A percentile compares a stretch with the other conserved stretches of the same genome.
phyloP scores from a whole-genome alignment of 2,329 filamentous ascomycete species.

The Colletotrichum spinosum region DNA sequence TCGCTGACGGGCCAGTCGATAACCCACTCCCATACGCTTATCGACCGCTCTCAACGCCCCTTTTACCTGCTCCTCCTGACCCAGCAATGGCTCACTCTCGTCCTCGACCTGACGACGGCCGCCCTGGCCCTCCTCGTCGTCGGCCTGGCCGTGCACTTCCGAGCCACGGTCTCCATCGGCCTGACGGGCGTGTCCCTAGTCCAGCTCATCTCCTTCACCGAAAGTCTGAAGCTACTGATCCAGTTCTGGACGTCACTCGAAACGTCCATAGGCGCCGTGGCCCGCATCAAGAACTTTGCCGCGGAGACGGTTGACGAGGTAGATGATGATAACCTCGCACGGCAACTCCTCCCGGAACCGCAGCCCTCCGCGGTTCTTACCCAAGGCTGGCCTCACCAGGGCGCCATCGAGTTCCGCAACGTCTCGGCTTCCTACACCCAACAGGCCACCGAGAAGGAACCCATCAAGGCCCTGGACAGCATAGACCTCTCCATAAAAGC shows the following conservation, averaged over 20 bases:
- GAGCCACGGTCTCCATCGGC: slow-evolving; percentile 30
- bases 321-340: slow-evolving; percentile 26
- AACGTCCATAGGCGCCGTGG: slow-evolving; percentile 44
- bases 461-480: slow-evolving; percentile 41
- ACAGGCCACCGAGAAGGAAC: slow-evolving; percentile 40
- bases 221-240: slow-evolving; percentile 48
- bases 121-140: slow-evolving; percentile 59
- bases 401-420: slow-evolving; percentile 47
- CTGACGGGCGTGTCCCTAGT: slow-evolving; percentile 43
- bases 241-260: slow-evolving; percentile 48
- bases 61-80: slow-evolving; percentile 68
- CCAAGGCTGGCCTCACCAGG: slow-evolving; percentile 47
- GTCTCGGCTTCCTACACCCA: slow-evolving; percentile 20
- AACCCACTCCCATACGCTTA: slow-evolving; percentile 56
- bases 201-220: slow-evolving; percentile 48
- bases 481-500: slow-evolving; percentile 54
- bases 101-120: slow-evolving; percentile 61
- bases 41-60: slow-evolving; percentile 67
- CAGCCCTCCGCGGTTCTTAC: slow-evolving; percentile 25
- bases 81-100: slow-evolving; percentile 68
- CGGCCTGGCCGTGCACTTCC: slow-evolving; percentile 53
- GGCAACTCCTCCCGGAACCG: background rate
- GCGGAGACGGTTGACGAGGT: slow-evolving; percentile 45
- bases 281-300: slow-evolving; percentile 45
- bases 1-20: slow-evolving; percentile 59